phyloP scores from a whole-genome alignment of 371 early-diverging fungal species.

The Sanchytrium tribonematis region DNA sequence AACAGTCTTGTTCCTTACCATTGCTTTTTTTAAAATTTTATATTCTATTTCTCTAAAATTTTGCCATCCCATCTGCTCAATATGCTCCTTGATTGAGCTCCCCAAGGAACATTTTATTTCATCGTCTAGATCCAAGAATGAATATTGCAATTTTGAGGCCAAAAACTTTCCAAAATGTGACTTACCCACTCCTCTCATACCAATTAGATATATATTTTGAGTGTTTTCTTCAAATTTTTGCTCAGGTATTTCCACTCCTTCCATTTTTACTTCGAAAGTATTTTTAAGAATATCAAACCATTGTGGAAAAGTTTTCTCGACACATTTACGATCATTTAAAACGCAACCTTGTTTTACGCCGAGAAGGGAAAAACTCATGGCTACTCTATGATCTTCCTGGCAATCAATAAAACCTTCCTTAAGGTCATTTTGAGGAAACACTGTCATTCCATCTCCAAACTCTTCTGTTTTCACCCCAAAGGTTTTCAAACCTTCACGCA shows the following conservation, averaged over 20 bases:
- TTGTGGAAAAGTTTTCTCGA: conserved; percentile 88
- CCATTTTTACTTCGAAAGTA: conserved; percentile 34
- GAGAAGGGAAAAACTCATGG: conserved; percentile 77
- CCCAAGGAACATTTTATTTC: conserved; percentile 36
- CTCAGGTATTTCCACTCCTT: too few relatives aligned
- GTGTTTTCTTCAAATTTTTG: not conserved
- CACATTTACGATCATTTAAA: conserved; percentile 67
- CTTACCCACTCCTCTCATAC: conserved; percentile 92
- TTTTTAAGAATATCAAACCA: conserved; percentile 83
- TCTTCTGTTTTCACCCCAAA: conserved; percentile 62
- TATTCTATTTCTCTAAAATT: conserved; percentile 57
- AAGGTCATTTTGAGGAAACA: too few relatives aligned
- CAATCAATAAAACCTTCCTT: conserved; percentile 58
- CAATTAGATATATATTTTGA: conserved; percentile 60
- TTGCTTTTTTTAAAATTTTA: conserved; percentile 21
- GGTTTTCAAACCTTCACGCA: conserved; percentile 65
- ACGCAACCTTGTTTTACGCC: conserved; percentile 35
- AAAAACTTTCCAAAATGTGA: conserved; percentile 50
- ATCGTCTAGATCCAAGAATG: conserved; percentile 64
- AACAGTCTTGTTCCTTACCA: conserved; percentile 25
- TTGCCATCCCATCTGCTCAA: conserved; percentile 53
- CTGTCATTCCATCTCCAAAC: conserved; percentile 62
- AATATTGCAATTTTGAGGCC: conserved; percentile 29
- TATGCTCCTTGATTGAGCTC: conserved; percentile 41
- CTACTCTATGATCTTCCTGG: conserved; percentile 88